Evolutionary conservation across 192 early-diverging fungal species (phyloP).

Genomic region (Pecoramyces ruminantium): DNA sequence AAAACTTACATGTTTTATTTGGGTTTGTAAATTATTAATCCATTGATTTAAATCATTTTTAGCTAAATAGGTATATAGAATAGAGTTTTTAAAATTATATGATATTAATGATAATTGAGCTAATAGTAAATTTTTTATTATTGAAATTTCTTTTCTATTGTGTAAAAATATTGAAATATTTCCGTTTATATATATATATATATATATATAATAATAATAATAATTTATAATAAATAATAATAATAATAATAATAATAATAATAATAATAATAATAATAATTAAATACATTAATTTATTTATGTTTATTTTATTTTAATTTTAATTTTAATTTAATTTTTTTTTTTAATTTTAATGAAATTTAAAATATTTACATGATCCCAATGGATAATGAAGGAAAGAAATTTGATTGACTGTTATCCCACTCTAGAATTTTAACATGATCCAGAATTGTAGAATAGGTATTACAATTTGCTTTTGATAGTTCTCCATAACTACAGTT

Average conservation of each 20-base stretch:
- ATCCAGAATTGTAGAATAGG: neutral
- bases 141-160: neutral
- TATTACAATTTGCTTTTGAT: neutral
- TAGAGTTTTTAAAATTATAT: neutral
- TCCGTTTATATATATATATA: neutral
- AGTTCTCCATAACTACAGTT: neutral
- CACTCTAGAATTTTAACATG: neutral
- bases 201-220: too few species aligned
- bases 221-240: too few species aligned
- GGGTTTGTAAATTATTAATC: neutral
- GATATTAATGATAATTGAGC: neutral
- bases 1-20: neutral
- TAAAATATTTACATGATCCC: neutral
- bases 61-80: neutral
- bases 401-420: neutral
- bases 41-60: neutral
- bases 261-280: too few species aligned
- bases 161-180: too few species aligned
- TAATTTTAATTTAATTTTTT: too few species aligned
- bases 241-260: too few species aligned
- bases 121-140: neutral
- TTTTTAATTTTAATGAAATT: too few species aligned
- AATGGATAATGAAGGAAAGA: neutral
- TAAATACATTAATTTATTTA: too few species aligned
- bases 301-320: too few species aligned